Conservation (phyloP, 1,284 basidiomycete species). For the Acaromyces ingoldii region DNA sequence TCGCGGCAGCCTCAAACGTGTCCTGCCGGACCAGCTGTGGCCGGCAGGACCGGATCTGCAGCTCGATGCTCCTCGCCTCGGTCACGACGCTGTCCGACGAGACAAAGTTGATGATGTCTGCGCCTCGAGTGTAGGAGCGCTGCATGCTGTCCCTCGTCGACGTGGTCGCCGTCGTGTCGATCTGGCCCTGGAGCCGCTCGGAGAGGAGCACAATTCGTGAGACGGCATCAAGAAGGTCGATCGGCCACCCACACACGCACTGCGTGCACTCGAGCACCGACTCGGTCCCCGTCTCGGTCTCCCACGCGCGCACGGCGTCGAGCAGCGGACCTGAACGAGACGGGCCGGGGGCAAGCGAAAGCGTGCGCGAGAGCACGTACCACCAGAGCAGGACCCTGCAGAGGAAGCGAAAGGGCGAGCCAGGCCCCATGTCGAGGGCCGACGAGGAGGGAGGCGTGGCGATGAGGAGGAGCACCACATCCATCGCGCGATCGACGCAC, state of each 20-base stretch:
- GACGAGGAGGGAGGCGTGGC: background rate
- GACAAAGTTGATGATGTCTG: no score
- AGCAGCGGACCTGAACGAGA: background rate
- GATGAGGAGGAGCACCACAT: background rate
- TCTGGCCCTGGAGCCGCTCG: no score
- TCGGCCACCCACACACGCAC: background rate
- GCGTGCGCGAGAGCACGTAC: background rate
- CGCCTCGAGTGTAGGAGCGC: no score
- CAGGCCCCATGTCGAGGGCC: background rate
- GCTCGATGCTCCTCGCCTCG: no score
- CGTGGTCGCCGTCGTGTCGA: no score
- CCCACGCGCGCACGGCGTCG: background rate
- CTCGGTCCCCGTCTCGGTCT: background rate
- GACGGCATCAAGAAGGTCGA: background rate
- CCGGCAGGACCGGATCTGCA: no score
- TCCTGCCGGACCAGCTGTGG: no score
- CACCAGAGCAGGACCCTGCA: background rate
- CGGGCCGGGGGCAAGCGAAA: no score
- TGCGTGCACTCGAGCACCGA: background rate
- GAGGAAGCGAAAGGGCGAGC: background rate
- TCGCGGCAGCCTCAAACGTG: no score
- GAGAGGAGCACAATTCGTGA: no score
- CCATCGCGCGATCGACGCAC: background rate
- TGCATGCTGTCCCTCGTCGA: no score
- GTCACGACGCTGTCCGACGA: no score